Evolutionary conservation across 2,329 filamentous ascomycete species (phyloP), one percentile per base, ranked within the genome.

Genomic region (Thermothelomyces thermophilus): DNA sequence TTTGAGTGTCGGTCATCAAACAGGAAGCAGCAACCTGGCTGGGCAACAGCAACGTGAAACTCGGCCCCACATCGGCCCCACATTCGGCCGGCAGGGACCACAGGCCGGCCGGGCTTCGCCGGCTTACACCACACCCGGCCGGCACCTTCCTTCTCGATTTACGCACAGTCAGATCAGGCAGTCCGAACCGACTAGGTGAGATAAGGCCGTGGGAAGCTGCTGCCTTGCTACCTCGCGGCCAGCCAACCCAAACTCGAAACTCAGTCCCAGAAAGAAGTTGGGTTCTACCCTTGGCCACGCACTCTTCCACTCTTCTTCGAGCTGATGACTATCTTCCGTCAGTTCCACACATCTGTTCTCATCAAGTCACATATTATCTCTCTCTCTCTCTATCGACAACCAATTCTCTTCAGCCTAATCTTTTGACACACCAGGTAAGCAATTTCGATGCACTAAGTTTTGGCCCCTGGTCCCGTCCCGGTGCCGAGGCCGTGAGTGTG

Each of bases 71-170:
- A 22, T 39, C 41, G 35, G 41, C 34, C 33, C 47, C 41, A 45
- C 20, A 41, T 26, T 22, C 28, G 28, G 33, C 41, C 24, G 28
- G 14, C 26, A 5, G 20, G 33, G 46, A n/a, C n/a, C n/a, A n/a
- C n/a, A n/a, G n/a, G n/a, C n/a, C n/a, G 24, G 24, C 24, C 24
- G 24, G 24, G 24, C 33, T 36, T 22, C 31, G 10, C 39, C 46
- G 46, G 36, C 13, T 19, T 26, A 8, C 6, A 44, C 34, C 2
- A 28, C 41, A 30, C n/a, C 47, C 28, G 41, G 35, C 35, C 41
- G 41, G 47, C 35, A 14, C 41, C 28, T 45, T 50, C 47, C 46
- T 36, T 41, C 41, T 33, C 22, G 9, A 14, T 13, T 9, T 31
- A 41, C 28, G 16, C 17, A 11, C 22, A 34, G 5, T 16, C 31